Base-by-base conservation (phyloP, 768 basidiomycete genomes). In the Termitomyces eurrhizus region DNA sequence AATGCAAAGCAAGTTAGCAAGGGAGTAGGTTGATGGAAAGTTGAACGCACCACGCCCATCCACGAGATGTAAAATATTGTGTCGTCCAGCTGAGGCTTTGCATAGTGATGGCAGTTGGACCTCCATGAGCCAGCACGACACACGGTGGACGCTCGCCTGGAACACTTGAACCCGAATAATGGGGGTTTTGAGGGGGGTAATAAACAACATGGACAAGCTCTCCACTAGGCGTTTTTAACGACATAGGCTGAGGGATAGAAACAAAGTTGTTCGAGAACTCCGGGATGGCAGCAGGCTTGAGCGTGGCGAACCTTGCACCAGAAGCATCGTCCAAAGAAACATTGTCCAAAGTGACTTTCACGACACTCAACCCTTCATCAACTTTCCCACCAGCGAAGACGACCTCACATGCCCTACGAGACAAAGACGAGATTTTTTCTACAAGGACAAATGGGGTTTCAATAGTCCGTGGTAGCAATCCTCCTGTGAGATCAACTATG, bases 41-140 rank as follows among this genome's bases (percentile, higher is more conserved):
- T 52, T 33, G 48, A 48, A 36, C 13, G 61, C 74, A 89, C 89
- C 87, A 90, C n/a, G 80, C 88, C 74, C 81, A 92, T 32, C 89
- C 88, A 5, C 88, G 79, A 35, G 82, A 83, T 0, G 89, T 90
- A 62, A 84, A 90, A 65, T 80, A 92, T 64, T 88, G 79, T 50
- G 75, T 81, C n/a, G 64, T 69, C 83, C 83, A 83, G 14, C 68
- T 70, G 37, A 92, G 69, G 0, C 75, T 81, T 56, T 86, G 84
- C 1, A 62, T 21, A 4, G 75, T 73, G 4, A 76, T 69, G 3
- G 65, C 65, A 0, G 89, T 92, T 0, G 92, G 92, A 0, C 91
- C 91, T 0, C 92, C 92, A 61, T 93, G 92, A 5, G 81, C 79
- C 39, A 77, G 65, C 13, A 90, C 73, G 8, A 91, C 76, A 58